Evolutionary conservation across 768 basidiomycete genomes (phyloP).

Genomic region (Lentinula detonsa): DNA sequence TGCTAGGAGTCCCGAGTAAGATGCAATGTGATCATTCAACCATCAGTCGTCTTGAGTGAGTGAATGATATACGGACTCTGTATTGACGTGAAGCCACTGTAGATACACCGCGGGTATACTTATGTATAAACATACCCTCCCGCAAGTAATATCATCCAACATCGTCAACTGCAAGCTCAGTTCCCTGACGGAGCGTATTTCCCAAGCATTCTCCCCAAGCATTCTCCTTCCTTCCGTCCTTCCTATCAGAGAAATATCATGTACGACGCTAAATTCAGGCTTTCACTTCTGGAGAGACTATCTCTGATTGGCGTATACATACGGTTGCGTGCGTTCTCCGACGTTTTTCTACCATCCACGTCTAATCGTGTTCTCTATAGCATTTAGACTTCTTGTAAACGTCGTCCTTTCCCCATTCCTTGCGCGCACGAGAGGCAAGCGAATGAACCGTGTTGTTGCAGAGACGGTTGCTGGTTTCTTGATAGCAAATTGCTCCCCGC

Average conservation of each 20-base stretch:
- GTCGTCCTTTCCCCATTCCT: not conserved
- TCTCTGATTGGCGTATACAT: not conserved
- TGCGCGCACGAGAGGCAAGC: not conserved
- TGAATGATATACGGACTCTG: too few species aligned
- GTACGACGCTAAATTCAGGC: not conserved
- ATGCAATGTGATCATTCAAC: too few species aligned
- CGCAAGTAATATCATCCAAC: too few species aligned
- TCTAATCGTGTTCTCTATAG: not conserved
- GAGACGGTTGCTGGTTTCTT: not conserved
- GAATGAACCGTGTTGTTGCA: not conserved
- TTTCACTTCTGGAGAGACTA: not conserved
- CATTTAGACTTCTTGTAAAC: not conserved
- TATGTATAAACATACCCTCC: too few species aligned
- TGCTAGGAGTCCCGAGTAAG: too few species aligned
- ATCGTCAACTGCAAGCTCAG: too few species aligned
- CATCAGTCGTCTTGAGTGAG: too few species aligned
- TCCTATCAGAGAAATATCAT: not conserved
- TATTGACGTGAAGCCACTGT: too few species aligned
- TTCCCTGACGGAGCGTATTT: too few species aligned
- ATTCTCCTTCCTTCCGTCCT: too few species aligned
- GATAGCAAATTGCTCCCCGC: not conserved
- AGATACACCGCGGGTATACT: too few species aligned
- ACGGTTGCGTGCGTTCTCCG: not conserved
- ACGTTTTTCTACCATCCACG: not conserved
- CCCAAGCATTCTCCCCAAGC: too few species aligned